Evolutionary conservation across 352 stramenopile genomes (phyloP).

Genomic region (Pythium plurisporium): DNA sequence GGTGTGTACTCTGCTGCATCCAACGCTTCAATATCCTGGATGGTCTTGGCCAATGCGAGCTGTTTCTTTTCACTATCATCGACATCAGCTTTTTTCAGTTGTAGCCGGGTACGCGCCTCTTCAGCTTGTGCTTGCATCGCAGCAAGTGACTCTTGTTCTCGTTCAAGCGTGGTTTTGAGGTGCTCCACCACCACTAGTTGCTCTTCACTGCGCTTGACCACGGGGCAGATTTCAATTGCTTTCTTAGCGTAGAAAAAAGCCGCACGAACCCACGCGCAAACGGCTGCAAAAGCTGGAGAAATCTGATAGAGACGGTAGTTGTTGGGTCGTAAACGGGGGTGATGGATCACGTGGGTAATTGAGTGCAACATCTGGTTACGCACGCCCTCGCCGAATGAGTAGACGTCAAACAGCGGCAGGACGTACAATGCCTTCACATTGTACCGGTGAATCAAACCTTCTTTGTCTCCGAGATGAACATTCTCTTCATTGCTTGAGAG

Average conservation of each 20-base stretch:
- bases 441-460: conserved; percentile 78
- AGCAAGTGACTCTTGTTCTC: conserved; percentile 25
- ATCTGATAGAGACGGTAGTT: conserved; percentile 60
- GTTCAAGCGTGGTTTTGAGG: conserved; percentile 24
- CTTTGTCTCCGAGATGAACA: conserved; percentile 68
- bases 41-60: conserved; percentile 37
- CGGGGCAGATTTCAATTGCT: conserved; percentile 60
- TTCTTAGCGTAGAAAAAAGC: conserved; percentile 68
- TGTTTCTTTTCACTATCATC: conserved; percentile 26
- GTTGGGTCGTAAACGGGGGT: conserved; percentile 55
- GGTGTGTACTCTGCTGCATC: conserved; percentile 52
- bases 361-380: conserved; percentile 51
- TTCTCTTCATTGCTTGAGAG: conserved; percentile 80
- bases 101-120: conserved; percentile 9
- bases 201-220: conserved; percentile 45
- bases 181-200: conserved; percentile 57
- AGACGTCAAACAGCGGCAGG: conserved; percentile 73
- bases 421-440: conserved; percentile 74
- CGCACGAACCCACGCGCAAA: conserved; percentile 68
- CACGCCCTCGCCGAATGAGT: conserved; percentile 71
- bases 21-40: conserved; percentile 61
- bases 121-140: conserved; percentile 20
- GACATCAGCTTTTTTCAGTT: conserved; percentile 16
- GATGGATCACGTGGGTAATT: conserved; percentile 68
- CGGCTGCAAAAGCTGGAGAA: conserved; percentile 55